Conservation (phyloP, 768 basidiomycete genomes). For the Candolleomyces eurysporus region DNA sequence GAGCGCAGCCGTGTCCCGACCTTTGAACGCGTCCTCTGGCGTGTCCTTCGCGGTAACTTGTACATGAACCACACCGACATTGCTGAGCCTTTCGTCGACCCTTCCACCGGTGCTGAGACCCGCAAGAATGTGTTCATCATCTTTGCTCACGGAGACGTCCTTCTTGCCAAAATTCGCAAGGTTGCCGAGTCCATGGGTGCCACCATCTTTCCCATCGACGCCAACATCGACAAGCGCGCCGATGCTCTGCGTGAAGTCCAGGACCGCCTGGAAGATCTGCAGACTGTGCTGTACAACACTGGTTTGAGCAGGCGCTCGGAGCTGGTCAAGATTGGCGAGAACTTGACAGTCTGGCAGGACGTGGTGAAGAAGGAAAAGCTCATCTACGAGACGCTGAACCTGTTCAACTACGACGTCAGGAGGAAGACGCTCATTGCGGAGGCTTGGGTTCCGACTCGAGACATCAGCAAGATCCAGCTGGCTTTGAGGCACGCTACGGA, state of each 20-base stretch:
- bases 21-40: constrained; percentile 97
- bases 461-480: constrained; percentile 81
- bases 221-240: constrained; percentile 88
- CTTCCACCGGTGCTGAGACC: constrained; percentile 76
- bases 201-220: constrained; percentile 93
- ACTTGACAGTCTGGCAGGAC: constrained; percentile 86
- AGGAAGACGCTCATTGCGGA: constrained; percentile 95
- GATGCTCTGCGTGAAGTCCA: constrained; percentile 89
- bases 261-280: constrained; percentile 85
- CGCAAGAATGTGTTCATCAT: constrained; percentile 99
- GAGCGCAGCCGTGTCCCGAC: constrained; percentile 89
- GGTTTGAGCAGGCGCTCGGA: constrained; percentile 78
- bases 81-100: constrained; percentile 87
- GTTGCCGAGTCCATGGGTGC: constrained; percentile 99
- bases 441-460: constrained; percentile 95
- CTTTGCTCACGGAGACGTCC: constrained; percentile 91
- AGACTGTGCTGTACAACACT: constrained; percentile 88
- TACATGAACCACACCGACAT: constrained; percentile 99
- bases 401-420: constrained; percentile 92
- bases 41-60: constrained; percentile 93
- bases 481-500: constrained; percentile 92
- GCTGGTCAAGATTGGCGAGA: constrained; percentile 81
- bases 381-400: constrained; percentile 93
- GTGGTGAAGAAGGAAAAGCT: constrained; percentile 94
- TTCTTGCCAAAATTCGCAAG: constrained; percentile 95